Evolutionary conservation across 2,329 filamentous ascomycete species (phyloP), one percentile per base, ranked within the genome.

Genomic region (Cladosporium sp.): DNA sequence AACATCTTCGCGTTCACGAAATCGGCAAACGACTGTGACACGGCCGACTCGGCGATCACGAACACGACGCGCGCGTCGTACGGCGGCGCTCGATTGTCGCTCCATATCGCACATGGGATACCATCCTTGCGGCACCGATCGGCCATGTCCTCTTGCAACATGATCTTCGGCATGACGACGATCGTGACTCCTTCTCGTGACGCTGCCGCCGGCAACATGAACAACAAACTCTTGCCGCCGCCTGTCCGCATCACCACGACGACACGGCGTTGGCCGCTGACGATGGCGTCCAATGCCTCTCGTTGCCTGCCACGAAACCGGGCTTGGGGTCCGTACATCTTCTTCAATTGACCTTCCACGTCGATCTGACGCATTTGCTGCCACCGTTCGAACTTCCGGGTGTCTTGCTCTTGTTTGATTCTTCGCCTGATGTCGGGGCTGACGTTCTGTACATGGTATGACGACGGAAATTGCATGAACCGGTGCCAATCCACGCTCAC

Each of bases 401-500:
- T 34, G 30, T 34, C 30, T 8, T 34, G 11, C 11, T 34, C 30
- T 5, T 34, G 11, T 8, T 34, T 34, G 11, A 34, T 11, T 8
- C 30, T 34, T 34, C 30, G 30, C 30, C 11, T 34, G 5, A 34
- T 11, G 30, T 34, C 30, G 30, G 30, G 30, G 30, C 30, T 34
- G 11, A 34, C 11, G 11, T 8, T 34, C 30, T 34, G 11, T 8
- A 13, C 30, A 5, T 34, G 5, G 30, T 7, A 34, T 11, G 11
- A 34, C n/a, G 56, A 58, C 32, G 21, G 56, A 10, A 32, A 58
- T n/a, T 28, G 18, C 7, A 58, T 25, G 16, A 43, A 58, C 21
- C 30, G n/a, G 30, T 58, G 32, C 56, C 32, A 58, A 43, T 58
- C 56, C 5, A 23, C 14, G 26, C 56, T 58, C 39, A 58, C 56